phyloP scores from a whole-genome alignment of 768 basidiomycete species.

The Boletus reticuloceps region DNA sequence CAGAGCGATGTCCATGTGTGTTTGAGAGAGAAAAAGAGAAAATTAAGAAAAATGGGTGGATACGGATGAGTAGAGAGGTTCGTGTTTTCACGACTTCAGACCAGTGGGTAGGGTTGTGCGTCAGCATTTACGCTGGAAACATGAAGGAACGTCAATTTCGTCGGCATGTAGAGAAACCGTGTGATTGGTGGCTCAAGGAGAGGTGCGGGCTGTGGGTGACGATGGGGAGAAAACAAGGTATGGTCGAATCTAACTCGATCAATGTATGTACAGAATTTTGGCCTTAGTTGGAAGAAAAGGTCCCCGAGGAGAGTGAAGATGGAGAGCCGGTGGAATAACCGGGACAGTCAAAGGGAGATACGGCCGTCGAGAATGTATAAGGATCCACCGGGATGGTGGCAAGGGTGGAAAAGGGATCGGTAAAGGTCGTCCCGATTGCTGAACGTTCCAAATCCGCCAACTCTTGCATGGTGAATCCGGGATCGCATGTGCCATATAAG shows the following conservation, averaged over 20 bases:
- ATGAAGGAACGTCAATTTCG: neutral
- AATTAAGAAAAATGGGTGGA: neutral
- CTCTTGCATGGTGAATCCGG: conserved; percentile 6
- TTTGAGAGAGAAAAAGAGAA: neutral
- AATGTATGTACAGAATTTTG: neutral
- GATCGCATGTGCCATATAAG: neutral
- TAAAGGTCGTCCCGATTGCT: conserved; percentile 19
- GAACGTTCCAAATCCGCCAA: conserved; percentile 18
- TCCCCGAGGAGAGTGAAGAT: conserved; percentile 11
- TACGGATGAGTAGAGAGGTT: neutral
- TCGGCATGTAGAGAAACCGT: no score
- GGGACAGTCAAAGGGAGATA: conserved; percentile 22
- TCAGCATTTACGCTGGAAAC: neutral
- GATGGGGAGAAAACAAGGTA: neutral
- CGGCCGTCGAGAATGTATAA: neutral
- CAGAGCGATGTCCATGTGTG: conserved; percentile 8
- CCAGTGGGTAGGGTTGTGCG: neutral
- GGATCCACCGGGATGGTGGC: neutral
- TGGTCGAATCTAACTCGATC: neutral
- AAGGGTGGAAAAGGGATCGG: conserved; percentile 21
- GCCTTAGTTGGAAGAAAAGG: conserved; percentile 1
- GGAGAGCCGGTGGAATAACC: conserved; percentile 11
- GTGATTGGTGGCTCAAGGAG: neutral
- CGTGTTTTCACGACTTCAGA: neutral
- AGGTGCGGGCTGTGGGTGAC: no score